Conservation (phyloP, 2,329 filamentous ascomycete species). For the Pseudovirgaria hyperparasitica region DNA sequence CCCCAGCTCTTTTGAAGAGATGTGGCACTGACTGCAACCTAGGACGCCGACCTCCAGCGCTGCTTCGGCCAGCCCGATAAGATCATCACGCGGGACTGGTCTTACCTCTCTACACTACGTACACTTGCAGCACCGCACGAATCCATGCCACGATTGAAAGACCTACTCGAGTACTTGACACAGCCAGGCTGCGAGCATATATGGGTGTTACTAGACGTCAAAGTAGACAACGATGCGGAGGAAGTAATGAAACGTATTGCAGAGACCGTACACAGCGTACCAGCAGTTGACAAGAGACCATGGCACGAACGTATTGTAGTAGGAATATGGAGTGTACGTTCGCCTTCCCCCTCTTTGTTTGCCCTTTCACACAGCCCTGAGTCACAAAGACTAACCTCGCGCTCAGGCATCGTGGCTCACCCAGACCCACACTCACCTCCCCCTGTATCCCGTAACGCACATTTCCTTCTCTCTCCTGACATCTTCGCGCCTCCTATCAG, state of each 20-base stretch:
- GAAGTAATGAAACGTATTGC: conserved; percentile 59
- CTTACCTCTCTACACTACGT: conserved; percentile 53
- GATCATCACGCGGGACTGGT: conserved; percentile 66
- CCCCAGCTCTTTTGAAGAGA: background rate
- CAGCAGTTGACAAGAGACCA: conserved; percentile 30
- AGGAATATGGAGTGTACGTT: conserved; percentile 63
- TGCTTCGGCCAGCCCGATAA: conserved; percentile 67
- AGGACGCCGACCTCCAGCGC: conserved; percentile 66
- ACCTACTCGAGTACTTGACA: conserved; percentile 61
- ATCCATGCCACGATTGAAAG: conserved; percentile 58
- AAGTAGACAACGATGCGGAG: conserved; percentile 62
- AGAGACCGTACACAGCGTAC: conserved; percentile 45
- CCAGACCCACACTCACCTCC: conserved; percentile 48
- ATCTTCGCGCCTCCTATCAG: conserved; percentile 56
- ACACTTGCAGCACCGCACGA: conserved; percentile 57
- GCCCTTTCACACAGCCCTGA: conserved; percentile 4
- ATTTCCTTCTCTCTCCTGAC: conserved; percentile 56
- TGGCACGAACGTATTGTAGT: conserved; percentile 68
- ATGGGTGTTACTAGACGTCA: conserved; percentile 83
- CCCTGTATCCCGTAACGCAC: conserved; percentile 50
- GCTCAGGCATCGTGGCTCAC: conserved; percentile 48
- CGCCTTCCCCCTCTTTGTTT: background rate
- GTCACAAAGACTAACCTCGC: conserved; percentile 2
- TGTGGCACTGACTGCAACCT: conserved; percentile 5
- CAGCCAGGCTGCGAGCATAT: conserved; percentile 51